These are phyloP conservation scores for Pseudomassariella vexata DNA, from an alignment of 2,329 filamentous ascomycete genomes.

Conservation along the genomic window DNA sequence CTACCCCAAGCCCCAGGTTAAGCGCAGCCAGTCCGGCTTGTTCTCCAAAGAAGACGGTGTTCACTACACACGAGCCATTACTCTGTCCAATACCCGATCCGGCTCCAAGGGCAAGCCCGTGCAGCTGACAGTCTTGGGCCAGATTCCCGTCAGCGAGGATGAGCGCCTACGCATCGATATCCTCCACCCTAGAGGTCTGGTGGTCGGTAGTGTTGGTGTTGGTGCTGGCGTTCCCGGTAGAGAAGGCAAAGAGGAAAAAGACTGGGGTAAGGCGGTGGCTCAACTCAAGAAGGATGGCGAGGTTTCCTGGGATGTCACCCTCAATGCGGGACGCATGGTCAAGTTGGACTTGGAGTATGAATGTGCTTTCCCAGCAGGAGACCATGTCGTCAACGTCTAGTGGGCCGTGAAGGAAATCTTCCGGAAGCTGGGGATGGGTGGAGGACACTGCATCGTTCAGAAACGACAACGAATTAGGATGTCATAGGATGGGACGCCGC, in stretches of 20 bases:
- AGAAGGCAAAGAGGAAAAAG: conserved; percentile 25
- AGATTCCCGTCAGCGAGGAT: conserved; percentile 57
- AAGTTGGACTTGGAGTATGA: conserved; percentile 30
- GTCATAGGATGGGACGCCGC: too few species aligned
- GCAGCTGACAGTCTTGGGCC: conserved; percentile 49
- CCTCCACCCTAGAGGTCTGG: conserved; percentile 40
- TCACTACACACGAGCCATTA: conserved; percentile 42
- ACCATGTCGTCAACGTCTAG: conserved; percentile 2
- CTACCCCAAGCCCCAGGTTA: conserved; percentile 51
- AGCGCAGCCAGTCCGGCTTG: conserved; percentile 43
- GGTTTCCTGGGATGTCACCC: conserved; percentile 50
- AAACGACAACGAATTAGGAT: too few species aligned
- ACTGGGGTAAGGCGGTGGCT: conserved; percentile 51
- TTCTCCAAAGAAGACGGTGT: conserved; percentile 48
- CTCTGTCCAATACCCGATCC: conserved; percentile 44
- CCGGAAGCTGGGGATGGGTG: too few species aligned
- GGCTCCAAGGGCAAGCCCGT: conserved; percentile 28
- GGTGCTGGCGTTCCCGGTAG: conserved; percentile 25
- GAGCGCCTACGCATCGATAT: conserved; percentile 49
- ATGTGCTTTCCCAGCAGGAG: conserved; percentile 1
- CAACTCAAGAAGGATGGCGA: conserved; percentile 51
- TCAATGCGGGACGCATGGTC: conserved; percentile 52
- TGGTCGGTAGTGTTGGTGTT: conserved; percentile 29
- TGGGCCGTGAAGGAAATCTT: too few species aligned
- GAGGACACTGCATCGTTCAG: too few species aligned